Conservation (phyloP, 2,329 filamentous ascomycete species). For the Monosporascus sp. region DNA sequence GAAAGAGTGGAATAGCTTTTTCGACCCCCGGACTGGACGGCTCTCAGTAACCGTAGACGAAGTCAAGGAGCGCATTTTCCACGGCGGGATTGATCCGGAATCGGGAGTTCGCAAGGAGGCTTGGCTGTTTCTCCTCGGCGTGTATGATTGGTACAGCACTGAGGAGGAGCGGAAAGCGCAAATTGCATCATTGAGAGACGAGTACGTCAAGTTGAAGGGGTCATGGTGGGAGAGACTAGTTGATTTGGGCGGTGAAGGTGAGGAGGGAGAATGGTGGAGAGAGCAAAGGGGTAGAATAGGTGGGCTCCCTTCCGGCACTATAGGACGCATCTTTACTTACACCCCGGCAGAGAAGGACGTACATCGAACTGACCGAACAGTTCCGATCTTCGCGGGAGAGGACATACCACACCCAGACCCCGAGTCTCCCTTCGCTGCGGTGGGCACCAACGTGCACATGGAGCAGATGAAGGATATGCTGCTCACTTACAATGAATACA, state of each 20-base stretch:
- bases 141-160: slow-evolving; percentile 91
- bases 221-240: slow-evolving; percentile 94
- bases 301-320: slow-evolving; percentile 42
- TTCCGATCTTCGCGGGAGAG: slow-evolving; percentile 93
- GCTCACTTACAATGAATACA: slow-evolving; percentile 97
- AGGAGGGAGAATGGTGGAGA: slow-evolving; percentile 92
- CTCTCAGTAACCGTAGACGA: slow-evolving; percentile 81
- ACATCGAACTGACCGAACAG: slow-evolving; percentile 89
- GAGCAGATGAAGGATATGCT: slow-evolving; percentile 99
- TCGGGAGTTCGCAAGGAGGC: slow-evolving; percentile 94
- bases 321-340: slow-evolving; percentile 9
- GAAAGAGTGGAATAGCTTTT: slow-evolving; percentile 87
- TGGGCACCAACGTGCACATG: slow-evolving; percentile 92
- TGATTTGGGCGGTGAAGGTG: slow-evolving; percentile 71
- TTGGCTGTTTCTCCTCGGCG: slow-evolving; percentile 88
- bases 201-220: slow-evolving; percentile 90
- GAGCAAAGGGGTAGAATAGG: slow-evolving; percentile 92
- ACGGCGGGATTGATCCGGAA: slow-evolving; percentile 81
- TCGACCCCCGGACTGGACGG: slow-evolving; percentile 69
- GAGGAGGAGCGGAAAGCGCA: slow-evolving; percentile 77
- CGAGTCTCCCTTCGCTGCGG: slow-evolving; percentile 86
- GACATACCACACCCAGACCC: slow-evolving; percentile 96
- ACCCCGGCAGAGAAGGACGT: slow-evolving; percentile 82
- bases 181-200: slow-evolving; percentile 80
- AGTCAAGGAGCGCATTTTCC: slow-evolving; percentile 95